A percentile compares a stretch with the other conserved stretches of the same genome.
Evolutionary conservation across 768 basidiomycete species (phyloP).

Genomic region (Leccinum sublutescens): DNA sequence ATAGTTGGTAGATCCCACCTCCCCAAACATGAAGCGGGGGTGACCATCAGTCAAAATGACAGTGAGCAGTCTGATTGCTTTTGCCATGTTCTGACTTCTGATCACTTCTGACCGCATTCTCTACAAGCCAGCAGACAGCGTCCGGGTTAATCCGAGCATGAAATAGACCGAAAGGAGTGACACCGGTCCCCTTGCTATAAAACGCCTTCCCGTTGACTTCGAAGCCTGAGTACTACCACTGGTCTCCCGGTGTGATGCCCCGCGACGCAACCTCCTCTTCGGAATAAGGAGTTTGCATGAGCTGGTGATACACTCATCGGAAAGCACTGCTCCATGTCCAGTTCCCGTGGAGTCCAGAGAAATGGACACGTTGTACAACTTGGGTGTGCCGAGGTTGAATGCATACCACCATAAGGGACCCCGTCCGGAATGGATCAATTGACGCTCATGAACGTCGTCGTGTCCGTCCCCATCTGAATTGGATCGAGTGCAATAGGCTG

Average conservation of each 20-base stretch:
- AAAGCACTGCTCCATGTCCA: no score
- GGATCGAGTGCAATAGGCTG: no score
- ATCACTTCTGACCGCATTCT: conserved; percentile 52
- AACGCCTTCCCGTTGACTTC: conserved; percentile 56
- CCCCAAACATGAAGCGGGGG: conserved; percentile 59
- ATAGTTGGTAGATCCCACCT: conserved; percentile 53
- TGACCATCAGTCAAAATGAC: background rate
- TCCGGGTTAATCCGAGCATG: conserved; percentile 51
- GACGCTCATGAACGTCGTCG: no score
- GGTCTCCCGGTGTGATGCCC: conserved; percentile 57
- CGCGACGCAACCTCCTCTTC: no score
- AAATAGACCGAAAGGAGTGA: conserved; percentile 62
- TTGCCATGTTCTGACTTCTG: conserved; percentile 51
- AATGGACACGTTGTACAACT: no score
- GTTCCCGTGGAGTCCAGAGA: no score
- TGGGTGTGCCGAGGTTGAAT: no score
- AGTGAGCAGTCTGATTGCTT: conserved; percentile 7
- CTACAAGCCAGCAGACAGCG: conserved; percentile 52
- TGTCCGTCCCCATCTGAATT: no score
- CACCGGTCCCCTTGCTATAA: conserved; percentile 54
- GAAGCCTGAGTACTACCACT: conserved; percentile 54
- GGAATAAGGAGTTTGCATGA: no score
- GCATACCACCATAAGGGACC: no score
- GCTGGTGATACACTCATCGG: no score
- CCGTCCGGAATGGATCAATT: no score